phyloP scores from a whole-genome alignment of 1,284 basidiomycete species.

The Puccinia triticina region DNA sequence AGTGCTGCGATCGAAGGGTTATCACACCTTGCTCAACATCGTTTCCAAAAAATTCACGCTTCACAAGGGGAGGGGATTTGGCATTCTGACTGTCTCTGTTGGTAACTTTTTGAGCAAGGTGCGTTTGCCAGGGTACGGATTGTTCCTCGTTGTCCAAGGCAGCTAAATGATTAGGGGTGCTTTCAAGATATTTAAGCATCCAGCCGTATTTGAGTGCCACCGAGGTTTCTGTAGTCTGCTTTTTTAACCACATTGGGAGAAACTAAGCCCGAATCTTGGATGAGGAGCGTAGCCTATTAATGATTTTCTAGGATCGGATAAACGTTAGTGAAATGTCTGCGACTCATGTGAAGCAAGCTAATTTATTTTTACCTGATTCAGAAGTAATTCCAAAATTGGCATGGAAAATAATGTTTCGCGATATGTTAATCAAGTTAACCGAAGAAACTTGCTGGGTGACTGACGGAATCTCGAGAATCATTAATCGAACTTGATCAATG shows the following conservation, averaged over 20 bases:
- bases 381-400: background rate
- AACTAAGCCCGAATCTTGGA: background rate
- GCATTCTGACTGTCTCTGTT: background rate
- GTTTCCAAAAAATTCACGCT: conserved; percentile 20
- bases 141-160: background rate
- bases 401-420: background rate
- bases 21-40: background rate
- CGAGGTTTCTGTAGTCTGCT: background rate
- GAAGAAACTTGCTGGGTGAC: background rate
- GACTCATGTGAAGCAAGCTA: background rate
- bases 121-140: background rate
- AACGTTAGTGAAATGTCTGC: background rate
- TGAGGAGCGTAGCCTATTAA: background rate
- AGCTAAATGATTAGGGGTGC: background rate
- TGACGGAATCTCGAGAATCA: background rate
- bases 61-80: background rate
- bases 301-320: background rate
- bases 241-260: background rate
- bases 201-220: background rate
- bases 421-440: conserved; percentile 1
- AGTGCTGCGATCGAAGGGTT: background rate
- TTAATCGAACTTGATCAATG: background rate
- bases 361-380: background rate
- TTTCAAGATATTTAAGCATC: background rate
- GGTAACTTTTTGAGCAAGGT: background rate